Base-by-base conservation (phyloP, 2,329 filamentous ascomycete genomes). In the Alternaria conjuncta region DNA sequence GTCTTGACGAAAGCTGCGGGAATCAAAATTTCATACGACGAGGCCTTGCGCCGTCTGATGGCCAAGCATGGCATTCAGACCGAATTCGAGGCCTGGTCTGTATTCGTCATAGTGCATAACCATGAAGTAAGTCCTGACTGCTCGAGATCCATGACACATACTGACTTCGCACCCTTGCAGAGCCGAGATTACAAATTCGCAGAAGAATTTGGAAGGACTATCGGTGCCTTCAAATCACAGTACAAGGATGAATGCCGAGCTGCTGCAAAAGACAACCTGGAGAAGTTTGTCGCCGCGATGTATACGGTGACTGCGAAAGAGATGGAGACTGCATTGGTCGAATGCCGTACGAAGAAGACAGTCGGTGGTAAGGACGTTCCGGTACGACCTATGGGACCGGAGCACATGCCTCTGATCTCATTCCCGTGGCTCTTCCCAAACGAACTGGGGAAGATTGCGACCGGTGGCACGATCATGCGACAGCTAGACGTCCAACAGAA, bases 41-140 rank as follows among this genome's bases (percentile, higher is more conserved):
- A 86, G 15, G 86, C 89, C 0, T 86, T 98, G 72, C 88, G 87
- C 12, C 88, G 94, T 0, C 85, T 97, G 59, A 94, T 98, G 89
- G 90, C 89, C 2, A 94, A 97, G 72, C 89, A 94, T 69, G 91
- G 91, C 46, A 91, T 98, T 60, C 81, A 83, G 18, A 97, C 92
- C 0, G 96, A 99, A 73, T 97, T 97, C 69, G 96, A 99, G 79
- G 87, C 97, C 11, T 97, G 91, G 89, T 91, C 93, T 0, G 90
- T 92, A 0, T 98, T 97, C 78, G 88, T 94, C 3, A 84, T 98
- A 61, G 86, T 87, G 1, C 92, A 91, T 74, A 91, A 92, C 9
- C 86, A 88, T 0, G 86, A 92, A 3, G 36, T 41, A 18, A 41
- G 36, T 41, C 0, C n/a, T 41, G 36, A 41, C 9, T 41, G 36